A percentile compares a stretch with the other conserved stretches of the same genome.
phyloP scores from a whole-genome alignment of 805 yeast species.

The Ogataea pilisensis region DNA sequence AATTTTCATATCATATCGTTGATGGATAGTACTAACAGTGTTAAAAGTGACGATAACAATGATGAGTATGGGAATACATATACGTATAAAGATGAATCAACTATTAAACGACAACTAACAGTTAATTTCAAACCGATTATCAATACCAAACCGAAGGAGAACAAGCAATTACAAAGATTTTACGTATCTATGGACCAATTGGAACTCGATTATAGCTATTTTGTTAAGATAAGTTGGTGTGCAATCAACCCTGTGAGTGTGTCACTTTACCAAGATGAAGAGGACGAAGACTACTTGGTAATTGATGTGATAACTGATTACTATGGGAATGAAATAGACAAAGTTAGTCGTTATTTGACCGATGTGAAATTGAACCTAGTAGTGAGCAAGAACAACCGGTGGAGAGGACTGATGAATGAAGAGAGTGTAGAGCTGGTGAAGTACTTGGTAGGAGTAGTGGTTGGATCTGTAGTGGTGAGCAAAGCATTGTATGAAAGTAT shows the following conservation, averaged over 20 bases:
- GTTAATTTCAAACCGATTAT: constrained; percentile 12
- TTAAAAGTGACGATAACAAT: no score
- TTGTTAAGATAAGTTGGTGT: constrained; percentile 23
- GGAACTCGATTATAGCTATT: neutral
- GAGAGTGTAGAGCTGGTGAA: constrained; percentile 9
- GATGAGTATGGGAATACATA: no score
- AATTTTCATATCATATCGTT: no score
- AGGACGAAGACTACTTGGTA: constrained; percentile 3
- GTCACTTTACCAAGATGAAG: neutral
- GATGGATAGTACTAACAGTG: no score
- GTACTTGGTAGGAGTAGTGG: constrained; percentile 6
- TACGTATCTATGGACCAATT: constrained; percentile 5
- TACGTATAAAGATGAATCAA: no score
- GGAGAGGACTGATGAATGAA: constrained; percentile 9
- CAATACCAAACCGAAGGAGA: constrained; percentile 6
- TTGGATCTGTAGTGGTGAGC: constrained; percentile 3
- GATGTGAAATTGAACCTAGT: constrained; percentile 15
- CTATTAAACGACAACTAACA: neutral
- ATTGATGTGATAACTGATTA: constrained; percentile 17
- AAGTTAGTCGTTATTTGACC: constrained; percentile 7
- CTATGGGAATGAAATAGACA: constrained; percentile 12
- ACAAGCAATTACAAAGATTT: constrained; percentile 8
- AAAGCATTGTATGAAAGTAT: no score
- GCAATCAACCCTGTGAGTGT: constrained; percentile 25
- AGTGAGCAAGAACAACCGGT: constrained; percentile 4